Conservation (phyloP, 116 monocot species). For the Posidonia oceanica region DNA sequence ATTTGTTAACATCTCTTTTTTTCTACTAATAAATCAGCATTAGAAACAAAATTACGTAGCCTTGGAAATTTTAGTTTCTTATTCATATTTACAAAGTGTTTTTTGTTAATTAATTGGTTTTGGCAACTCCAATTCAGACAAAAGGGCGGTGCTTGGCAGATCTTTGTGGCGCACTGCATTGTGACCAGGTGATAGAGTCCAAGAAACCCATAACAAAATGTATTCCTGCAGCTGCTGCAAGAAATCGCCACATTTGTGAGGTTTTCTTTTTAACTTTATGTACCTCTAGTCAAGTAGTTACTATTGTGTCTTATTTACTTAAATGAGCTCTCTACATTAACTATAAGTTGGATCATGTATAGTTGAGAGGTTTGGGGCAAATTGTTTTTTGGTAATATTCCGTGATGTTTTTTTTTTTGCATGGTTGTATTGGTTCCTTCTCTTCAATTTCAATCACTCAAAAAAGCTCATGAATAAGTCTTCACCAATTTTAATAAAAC, state of each 20-base stretch:
- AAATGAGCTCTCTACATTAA: background rate
- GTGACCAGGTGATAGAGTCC: slow-evolving; percentile 55
- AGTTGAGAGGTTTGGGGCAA: background rate
- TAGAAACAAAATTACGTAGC: no score
- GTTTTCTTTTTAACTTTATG: slow-evolving; percentile 18
- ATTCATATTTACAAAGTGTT: background rate
- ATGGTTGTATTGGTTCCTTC: no score
- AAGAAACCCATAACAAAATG: slow-evolving; percentile 82
- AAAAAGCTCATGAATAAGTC: background rate
- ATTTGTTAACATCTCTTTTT: background rate
- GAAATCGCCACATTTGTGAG: slow-evolving; percentile 93
- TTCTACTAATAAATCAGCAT: no score
- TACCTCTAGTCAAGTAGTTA: background rate
- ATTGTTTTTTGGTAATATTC: background rate
- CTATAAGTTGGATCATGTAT: background rate
- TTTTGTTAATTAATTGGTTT: background rate
- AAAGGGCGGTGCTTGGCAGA: slow-evolving; percentile 85
- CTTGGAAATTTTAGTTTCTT: background rate
- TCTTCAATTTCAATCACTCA: background rate
- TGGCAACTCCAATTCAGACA: slow-evolving; percentile 28
- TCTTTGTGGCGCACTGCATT: slow-evolving; percentile 91
- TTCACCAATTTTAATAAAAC: no score
- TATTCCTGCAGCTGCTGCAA: slow-evolving; percentile 83
- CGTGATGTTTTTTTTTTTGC: no score
- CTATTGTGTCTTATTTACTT: background rate